Evolutionary conservation across 805 yeast genomes (phyloP).

Genomic region (Kodamaea neixiangensis): DNA sequence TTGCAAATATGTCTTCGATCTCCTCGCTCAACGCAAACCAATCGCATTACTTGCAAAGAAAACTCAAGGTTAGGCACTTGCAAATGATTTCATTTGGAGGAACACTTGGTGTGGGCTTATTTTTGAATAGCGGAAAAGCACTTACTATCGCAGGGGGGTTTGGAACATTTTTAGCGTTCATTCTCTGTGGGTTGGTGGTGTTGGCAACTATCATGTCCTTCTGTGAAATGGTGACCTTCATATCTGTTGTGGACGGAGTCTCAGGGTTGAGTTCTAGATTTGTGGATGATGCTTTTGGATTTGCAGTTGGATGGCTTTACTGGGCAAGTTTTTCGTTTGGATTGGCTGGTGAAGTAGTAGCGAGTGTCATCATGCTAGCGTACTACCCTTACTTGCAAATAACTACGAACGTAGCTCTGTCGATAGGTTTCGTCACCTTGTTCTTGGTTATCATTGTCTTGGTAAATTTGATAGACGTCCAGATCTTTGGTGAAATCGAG

Average conservation of each 20-base stretch:
- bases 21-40: constrained; percentile 12
- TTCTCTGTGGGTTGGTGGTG: constrained; percentile 64
- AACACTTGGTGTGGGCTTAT: constrained; percentile 74
- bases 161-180: constrained; percentile 70
- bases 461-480: constrained; percentile 66
- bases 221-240: constrained; percentile 79
- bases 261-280: constrained; percentile 73
- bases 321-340: constrained; percentile 74
- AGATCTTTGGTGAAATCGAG: constrained; percentile 75
- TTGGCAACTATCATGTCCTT: constrained; percentile 69
- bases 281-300: constrained; percentile 77
- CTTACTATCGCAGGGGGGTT: constrained; percentile 74
- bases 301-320: constrained; percentile 71
- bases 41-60: constrained; percentile 47
- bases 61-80: constrained; percentile 63
- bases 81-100: constrained; percentile 82
- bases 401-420: constrained; percentile 45
- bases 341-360: constrained; percentile 78
- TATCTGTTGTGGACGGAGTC: constrained; percentile 78
- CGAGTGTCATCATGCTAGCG: constrained; percentile 73
- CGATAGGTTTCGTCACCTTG: constrained; percentile 66
- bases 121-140: constrained; percentile 71
- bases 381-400: constrained; percentile 61
- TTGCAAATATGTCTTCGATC: constrained; percentile 6
- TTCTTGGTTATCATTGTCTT: constrained; percentile 47